Evolutionary conservation across 2,329 filamentous ascomycete species (phyloP).

Genomic region (Verticillium tricorpus): DNA sequence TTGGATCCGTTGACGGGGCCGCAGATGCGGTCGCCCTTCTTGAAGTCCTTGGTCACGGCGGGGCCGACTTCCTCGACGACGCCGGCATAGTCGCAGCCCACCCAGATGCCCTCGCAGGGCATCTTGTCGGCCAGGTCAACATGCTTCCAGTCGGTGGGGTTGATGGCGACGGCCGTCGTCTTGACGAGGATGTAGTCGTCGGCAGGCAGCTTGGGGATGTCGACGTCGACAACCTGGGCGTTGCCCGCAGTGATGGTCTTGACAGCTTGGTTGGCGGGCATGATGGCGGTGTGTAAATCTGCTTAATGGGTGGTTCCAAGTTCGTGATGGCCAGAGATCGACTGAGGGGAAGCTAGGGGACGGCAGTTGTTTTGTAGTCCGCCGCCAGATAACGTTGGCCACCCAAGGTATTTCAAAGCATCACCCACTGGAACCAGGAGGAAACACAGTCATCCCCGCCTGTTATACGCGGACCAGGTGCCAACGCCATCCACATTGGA

Average conservation of each 20-base stretch:
- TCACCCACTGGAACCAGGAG: background rate
- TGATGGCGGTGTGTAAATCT: conserved; percentile 1
- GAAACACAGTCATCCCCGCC: background rate
- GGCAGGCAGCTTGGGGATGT: conserved; percentile 14
- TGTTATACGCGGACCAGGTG: background rate
- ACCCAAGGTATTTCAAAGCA: background rate
- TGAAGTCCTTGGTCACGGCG: conserved; percentile 35
- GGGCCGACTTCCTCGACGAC: conserved; percentile 40
- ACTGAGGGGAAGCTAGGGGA: background rate
- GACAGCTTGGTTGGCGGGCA: conserved; percentile 12
- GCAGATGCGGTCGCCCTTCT: conserved; percentile 41
- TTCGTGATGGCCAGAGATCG: background rate
- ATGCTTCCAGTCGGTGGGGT: conserved; percentile 31
- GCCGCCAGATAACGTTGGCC: background rate
- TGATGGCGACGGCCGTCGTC: conserved; percentile 29
- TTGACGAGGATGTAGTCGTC: conserved; percentile 28
- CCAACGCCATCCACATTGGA: background rate
- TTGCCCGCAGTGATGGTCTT: conserved; percentile 13
- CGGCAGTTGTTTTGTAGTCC: background rate
- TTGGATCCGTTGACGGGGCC: conserved; percentile 33
- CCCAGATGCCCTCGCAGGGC: conserved; percentile 15
- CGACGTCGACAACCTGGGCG: conserved; percentile 23
- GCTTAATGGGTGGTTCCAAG: background rate
- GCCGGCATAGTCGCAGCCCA: conserved; percentile 44
- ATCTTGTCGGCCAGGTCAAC: conserved; percentile 17